phyloP scores from a whole-genome alignment of 345 rosid species.

The Corymbia maculata region DNA sequence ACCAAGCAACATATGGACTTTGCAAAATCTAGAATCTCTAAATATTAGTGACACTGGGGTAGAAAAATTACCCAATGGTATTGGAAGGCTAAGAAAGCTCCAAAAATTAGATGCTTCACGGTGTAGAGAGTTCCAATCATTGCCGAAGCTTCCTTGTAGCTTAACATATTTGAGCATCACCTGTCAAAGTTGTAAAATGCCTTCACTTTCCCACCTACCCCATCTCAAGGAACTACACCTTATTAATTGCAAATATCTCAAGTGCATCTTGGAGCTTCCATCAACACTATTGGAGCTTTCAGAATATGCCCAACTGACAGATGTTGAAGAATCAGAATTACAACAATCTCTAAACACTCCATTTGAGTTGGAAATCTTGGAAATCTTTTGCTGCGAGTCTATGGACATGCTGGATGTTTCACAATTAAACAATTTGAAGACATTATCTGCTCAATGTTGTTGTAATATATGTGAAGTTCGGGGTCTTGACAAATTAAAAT shows the following conservation, averaged over 20 bases:
- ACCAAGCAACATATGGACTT: no score
- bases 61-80: no score
- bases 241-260: rapidly evolving
- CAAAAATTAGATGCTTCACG: no score
- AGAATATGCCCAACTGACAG: no score
- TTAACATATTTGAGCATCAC: not conserved
- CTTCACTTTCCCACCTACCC: rapidly evolving
- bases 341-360: not conserved
- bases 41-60: rapidly evolving
- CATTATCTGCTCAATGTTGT: rapidly evolving
- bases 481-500: not conserved
- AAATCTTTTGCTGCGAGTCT: rapidly evolving
- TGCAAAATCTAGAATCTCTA: no score
- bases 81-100: no score
- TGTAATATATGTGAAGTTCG: rapidly evolving
- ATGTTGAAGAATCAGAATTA: no score
- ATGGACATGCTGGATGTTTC: no score
- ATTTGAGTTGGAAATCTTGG: rapidly evolving
- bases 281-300: no score
- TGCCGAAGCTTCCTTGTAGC: not conserved
- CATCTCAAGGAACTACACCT: not conserved
- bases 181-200: not conserved
- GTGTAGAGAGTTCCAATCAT: no score
- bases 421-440: not conserved
- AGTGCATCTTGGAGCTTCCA: not conserved